phyloP scores from a whole-genome alignment of 208 protist species.

The Leishmania major region DNA sequence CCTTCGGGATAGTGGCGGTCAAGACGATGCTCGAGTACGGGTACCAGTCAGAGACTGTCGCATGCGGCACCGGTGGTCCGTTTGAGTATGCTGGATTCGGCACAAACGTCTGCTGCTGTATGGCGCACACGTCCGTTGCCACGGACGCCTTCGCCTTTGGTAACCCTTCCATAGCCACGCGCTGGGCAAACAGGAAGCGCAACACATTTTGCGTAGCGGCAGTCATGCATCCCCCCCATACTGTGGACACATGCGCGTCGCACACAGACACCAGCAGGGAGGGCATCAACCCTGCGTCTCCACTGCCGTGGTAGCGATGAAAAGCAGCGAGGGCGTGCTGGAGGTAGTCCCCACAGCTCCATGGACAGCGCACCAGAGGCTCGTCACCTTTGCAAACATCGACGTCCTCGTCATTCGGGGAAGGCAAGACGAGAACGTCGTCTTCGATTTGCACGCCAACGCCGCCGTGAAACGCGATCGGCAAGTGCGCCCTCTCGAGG shows the following conservation, averaged over 20 bases:
- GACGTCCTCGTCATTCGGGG: not conserved
- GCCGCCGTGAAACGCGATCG: conserved; percentile 25
- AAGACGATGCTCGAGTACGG: conserved; percentile 53
- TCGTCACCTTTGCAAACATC: not conserved
- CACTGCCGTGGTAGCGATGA: conserved; percentile 14
- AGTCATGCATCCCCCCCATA: not conserved
- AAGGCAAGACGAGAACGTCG: conserved; percentile 57
- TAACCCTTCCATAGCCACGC: conserved; percentile 37
- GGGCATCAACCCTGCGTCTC: not conserved
- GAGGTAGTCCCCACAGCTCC: conserved; percentile 23
- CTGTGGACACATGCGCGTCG: not conserved
- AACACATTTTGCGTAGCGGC: conserved; percentile 19
- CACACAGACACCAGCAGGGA: not conserved
- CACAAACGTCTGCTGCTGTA: conserved; percentile 3
- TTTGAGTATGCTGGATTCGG: conserved; percentile 16
- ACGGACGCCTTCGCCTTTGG: conserved; percentile 17
- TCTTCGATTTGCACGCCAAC: conserved; percentile 64
- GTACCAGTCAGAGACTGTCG: conserved; percentile 32
- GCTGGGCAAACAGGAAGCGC: conserved; percentile 47
- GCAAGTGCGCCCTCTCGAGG: conserved; percentile 18
- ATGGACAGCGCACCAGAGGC: not conserved
- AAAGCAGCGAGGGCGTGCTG: conserved; percentile 35
- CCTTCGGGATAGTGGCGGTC: conserved; percentile 58
- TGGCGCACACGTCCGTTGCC: conserved; percentile 10
- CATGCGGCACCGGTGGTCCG: conserved; percentile 1